Base-by-base conservation (phyloP, 805 yeast species). In the Lipomyces chichibuensis region DNA sequence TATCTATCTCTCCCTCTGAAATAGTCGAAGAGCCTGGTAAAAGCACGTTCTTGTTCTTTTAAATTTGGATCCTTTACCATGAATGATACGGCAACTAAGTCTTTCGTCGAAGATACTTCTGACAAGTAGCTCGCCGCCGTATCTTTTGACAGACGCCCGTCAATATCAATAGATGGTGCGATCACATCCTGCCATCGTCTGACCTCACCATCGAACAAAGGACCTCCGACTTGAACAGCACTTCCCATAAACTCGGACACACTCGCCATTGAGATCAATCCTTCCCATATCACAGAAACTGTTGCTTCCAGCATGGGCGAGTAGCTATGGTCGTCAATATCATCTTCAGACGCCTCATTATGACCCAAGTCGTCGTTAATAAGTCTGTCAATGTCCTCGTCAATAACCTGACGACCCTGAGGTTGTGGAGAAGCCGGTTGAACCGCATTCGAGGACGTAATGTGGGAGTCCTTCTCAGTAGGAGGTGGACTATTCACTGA, bases 121-220 rank as follows among this genome's bases (percentile, higher is more conserved):
- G 75, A 70, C 67, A 91, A 76, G 74, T 91, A 91, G 13, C 78
- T 79, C 63, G 83, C 85, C 0, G 92, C 96, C 60, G 78, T 80
- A 5, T 69, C 64, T 3, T 80, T 74, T 72, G 85, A 87, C 57
- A 91, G 80, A 64, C 92, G 81, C 2, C 96, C 96, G 67, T 85
- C 88, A 57, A 90, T 77, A 37, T 79, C 78, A 70, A 87, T 76
- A 46, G 77, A 71, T 20, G 61, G 32, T 14, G 71, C 60, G 11
- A 69, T 57, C 3, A 72, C 66, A 20, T 65, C 64, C 23, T 52
- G 33, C 74, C 74, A 72, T 17, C 59, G 73, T 60, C 23, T 70
- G 65, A 52, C 17, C 46, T 57, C 52, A 25, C 57, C 72, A 29
- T 60, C 72, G 54, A 60, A 52, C 5, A 59, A 39, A 5, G 73